phyloP scores from a whole-genome alignment of 192 early-diverging fungal genomes.

The Entomortierella beljakovae region DNA sequence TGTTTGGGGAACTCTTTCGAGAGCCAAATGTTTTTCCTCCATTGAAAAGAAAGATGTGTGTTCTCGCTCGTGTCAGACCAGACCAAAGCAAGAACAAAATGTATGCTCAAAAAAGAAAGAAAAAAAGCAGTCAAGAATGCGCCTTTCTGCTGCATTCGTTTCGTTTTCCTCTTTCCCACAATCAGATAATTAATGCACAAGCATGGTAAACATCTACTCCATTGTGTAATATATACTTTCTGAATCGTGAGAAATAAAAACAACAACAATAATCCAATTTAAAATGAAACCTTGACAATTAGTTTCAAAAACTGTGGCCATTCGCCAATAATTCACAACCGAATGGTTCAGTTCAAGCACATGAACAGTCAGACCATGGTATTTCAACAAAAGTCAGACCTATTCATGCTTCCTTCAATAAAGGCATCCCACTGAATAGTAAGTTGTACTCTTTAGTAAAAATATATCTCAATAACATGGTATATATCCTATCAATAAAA shows the following conservation, averaged over 20 bases:
- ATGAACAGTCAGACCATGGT: conserved; percentile 43
- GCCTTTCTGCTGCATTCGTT: background rate
- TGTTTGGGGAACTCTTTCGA: conserved; percentile 48
- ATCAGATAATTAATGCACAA: background rate
- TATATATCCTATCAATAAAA: too few relatives aligned
- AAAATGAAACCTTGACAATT: background rate
- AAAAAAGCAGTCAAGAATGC: too few relatives aligned
- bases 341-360: background rate
- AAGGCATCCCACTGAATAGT: conserved; percentile 49
- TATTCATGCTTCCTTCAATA: conserved; percentile 51
- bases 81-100: too few relatives aligned
- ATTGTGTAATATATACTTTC: too few relatives aligned
- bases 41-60: background rate
- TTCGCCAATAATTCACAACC: conserved; percentile 28
- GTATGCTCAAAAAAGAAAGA: too few relatives aligned
- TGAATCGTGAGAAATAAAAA: background rate
- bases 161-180: background rate
- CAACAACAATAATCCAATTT: background rate
- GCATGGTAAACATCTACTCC: too few relatives aligned
- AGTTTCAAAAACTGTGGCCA: conserved; percentile 53
- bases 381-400: conserved; percentile 46
- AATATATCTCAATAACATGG: too few relatives aligned
- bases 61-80: too few relatives aligned
- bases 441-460: background rate
- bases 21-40: conserved; percentile 40